phyloP scores from a whole-genome alignment of 2,329 filamentous ascomycete genomes.

The Pseudohalonectria lignicola region DNA sequence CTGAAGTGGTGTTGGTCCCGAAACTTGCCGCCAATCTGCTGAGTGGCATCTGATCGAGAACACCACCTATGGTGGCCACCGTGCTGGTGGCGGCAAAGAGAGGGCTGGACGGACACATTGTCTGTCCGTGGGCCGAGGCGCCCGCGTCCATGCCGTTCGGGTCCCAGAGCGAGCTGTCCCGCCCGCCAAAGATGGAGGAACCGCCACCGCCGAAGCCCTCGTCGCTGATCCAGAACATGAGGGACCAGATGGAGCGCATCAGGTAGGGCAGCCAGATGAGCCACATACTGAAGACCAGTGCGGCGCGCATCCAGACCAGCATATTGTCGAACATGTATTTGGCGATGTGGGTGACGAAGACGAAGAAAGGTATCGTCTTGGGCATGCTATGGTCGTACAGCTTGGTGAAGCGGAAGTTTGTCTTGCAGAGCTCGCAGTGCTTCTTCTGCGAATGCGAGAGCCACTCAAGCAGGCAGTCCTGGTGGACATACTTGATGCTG shows the following conservation, averaged over 20 bases:
- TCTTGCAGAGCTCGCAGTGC: slow-evolving; percentile 98
- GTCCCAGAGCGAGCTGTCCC: too few relatives aligned
- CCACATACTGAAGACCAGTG: slow-evolving; percentile 80
- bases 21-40: slow-evolving; percentile 16
- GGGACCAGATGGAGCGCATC: slow-evolving; percentile 86
- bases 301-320: slow-evolving; percentile 66
- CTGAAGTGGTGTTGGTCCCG: slow-evolving; percentile 19
- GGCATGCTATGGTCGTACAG: slow-evolving; percentile 95
- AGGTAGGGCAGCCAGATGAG: slow-evolving; percentile 78
- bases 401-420: slow-evolving; percentile 94
- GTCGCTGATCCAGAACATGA: slow-evolving; percentile 91
- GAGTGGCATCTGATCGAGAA: slow-evolving; percentile 23
- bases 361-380: slow-evolving; percentile 61
- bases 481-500: slow-evolving; percentile 97
- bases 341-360: slow-evolving; percentile 71
- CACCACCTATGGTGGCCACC: slow-evolving; percentile 20
- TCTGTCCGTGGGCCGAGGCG: too few relatives aligned
- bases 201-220: slow-evolving; percentile 39
- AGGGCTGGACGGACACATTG: slow-evolving; percentile 26
- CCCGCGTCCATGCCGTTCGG: too few relatives aligned
- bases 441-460: slow-evolving; percentile 98
- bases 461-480: slow-evolving; percentile 98
- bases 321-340: slow-evolving; percentile 63
- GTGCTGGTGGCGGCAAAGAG: slow-evolving; percentile 25
- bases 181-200: slow-evolving; percentile 10